These are phyloP conservation scores for Kuraishia piskuri DNA, from an alignment of 805 yeast species.

Conservation along the genomic window DNA sequence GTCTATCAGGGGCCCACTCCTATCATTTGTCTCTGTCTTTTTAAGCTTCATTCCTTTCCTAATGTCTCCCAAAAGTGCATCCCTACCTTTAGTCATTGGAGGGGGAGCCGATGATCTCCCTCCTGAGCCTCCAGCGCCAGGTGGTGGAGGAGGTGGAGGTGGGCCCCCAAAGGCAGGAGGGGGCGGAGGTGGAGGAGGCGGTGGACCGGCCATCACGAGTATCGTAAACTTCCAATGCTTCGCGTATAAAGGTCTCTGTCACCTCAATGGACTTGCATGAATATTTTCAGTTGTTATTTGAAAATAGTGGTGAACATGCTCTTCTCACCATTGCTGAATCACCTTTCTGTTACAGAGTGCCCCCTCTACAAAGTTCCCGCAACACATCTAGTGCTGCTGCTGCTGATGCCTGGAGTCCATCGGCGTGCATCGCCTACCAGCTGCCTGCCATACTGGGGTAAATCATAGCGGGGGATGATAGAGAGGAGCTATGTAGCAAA, in stretches of 20 bases:
- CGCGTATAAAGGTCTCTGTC: background rate
- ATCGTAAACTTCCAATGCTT: background rate
- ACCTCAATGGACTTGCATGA: background rate
- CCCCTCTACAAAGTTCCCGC: background rate
- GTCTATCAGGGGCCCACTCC: conserved; percentile 52
- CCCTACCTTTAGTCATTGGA: conserved; percentile 27
- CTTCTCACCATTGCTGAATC: background rate
- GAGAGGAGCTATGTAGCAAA: no score
- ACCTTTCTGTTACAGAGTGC: background rate
- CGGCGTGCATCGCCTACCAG: background rate
- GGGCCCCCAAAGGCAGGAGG: conserved; percentile 31
- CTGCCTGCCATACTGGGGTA: background rate
- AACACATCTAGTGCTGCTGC: background rate
- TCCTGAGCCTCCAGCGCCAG: conserved; percentile 8
- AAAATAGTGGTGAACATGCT: background rate
- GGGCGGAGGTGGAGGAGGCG: conserved; percentile 56
- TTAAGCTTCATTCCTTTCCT: conserved; percentile 58
- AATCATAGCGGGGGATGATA: background rate
- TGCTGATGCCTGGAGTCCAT: background rate
- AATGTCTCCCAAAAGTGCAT: conserved; percentile 72
- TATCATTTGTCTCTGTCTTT: conserved; percentile 55
- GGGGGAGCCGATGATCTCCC: conserved; percentile 11
- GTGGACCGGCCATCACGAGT: conserved; percentile 31
- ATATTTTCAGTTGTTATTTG: background rate
- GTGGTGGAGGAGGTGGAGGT: conserved; percentile 23